Percentiles rank a stretch among this genome's conserved stretches.
These are phyloP conservation scores for Uronychia setigera DNA, from an alignment of 73 alveolate genomes.

Conservation along the genomic window DNA sequence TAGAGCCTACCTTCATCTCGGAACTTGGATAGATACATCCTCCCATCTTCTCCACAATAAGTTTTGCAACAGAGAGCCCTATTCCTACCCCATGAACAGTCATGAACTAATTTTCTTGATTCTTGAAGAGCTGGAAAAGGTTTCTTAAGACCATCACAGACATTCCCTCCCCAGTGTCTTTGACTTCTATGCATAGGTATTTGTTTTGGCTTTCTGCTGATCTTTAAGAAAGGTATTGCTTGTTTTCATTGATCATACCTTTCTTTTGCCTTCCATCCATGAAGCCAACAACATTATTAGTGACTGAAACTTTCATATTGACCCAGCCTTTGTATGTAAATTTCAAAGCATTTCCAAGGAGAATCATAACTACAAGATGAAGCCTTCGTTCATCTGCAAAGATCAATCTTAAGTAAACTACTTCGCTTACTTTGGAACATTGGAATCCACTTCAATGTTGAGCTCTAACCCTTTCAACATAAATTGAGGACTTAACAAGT, in stretches of 20 bases:
- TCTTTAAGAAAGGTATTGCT: background rate
- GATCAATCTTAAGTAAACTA: no score
- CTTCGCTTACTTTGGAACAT: background rate
- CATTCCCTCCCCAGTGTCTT: constrained; percentile 1
- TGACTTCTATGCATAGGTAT: background rate
- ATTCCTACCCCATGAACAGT: background rate
- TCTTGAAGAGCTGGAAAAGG: background rate
- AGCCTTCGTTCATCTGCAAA: background rate
- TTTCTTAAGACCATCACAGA: background rate
- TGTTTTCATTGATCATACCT: background rate
- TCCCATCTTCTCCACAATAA: background rate
- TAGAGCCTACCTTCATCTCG: background rate
- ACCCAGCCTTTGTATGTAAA: background rate
- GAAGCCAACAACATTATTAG: background rate
- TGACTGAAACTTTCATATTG: background rate
- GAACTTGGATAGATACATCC: background rate
- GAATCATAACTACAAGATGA: background rate
- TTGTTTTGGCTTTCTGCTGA: background rate
- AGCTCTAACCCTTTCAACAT: background rate
- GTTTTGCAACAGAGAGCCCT: background rate
- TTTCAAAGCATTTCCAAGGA: background rate
- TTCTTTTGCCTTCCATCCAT: background rate
- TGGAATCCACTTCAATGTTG: background rate
- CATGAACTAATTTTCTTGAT: background rate
- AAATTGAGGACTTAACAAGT: background rate